These are phyloP conservation scores for Cucumis sativus DNA, from an alignment of 306 rosid genomes.

Conservation along the genomic window DNA sequence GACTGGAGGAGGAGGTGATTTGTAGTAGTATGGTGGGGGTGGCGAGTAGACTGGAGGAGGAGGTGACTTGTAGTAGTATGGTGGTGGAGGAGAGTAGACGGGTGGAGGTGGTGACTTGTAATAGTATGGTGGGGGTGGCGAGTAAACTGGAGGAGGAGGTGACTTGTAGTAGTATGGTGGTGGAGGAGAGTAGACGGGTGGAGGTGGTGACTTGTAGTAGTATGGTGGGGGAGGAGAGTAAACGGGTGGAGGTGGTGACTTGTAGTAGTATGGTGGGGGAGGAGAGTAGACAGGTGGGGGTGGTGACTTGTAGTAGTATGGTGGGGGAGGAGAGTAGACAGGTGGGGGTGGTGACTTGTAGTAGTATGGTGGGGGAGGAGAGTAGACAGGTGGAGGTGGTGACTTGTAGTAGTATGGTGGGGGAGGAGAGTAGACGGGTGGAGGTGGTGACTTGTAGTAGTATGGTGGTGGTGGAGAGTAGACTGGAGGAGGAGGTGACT, in stretches of 20 bases:
- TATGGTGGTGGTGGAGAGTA: constrained; percentile 11
- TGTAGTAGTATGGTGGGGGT: not conserved
- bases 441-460: constrained; percentile 8
- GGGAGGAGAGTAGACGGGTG: not conserved
- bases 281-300: constrained; percentile 13
- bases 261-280: not conserved
- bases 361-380: constrained; percentile 5
- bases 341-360: constrained; percentile 6
- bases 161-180: constrained; percentile 19
- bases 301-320: constrained; percentile 13
- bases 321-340: not conserved
- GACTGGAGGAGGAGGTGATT: constrained; percentile 15
- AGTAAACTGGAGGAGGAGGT: constrained; percentile 1
- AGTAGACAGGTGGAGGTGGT: constrained; percentile 13
- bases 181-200: constrained; percentile 12
- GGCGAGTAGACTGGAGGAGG: constrained; percentile 6
- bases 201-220: constrained; percentile 23
- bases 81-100: not conserved
- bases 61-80: constrained; percentile 3
- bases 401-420: constrained; percentile 13
- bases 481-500: not conserved
- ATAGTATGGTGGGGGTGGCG: constrained; percentile 42
- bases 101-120: constrained; percentile 29
- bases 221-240: constrained; percentile 1
- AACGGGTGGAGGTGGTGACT: constrained; percentile 12